Evolutionary conservation across 352 stramenopile species (phyloP).

Genomic region (Phytophthora pseudosyringae): DNA sequence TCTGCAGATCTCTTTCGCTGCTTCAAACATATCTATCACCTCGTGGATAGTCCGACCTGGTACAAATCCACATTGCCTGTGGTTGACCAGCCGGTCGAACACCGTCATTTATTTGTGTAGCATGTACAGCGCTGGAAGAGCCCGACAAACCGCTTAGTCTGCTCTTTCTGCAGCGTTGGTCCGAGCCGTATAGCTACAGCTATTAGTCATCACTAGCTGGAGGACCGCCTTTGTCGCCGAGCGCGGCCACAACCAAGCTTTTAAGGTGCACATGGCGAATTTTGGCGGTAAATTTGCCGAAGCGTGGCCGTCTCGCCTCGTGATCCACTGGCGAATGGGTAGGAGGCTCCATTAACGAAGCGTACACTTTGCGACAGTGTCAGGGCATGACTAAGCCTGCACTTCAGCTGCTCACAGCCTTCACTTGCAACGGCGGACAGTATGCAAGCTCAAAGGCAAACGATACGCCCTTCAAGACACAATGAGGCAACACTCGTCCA

Average conservation of each 20-base stretch:
- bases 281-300: neutral
- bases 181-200: conserved; percentile 1
- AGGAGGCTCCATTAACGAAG: neutral
- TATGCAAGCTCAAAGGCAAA: neutral
- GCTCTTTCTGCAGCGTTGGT: conserved; percentile 9
- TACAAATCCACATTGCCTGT: no score
- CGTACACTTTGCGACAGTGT: neutral
- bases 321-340: conserved; percentile 1
- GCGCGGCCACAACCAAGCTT: neutral
- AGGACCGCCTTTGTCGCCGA: neutral
- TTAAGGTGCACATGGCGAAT: neutral
- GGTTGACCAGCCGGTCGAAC: neutral
- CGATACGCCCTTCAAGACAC: no score
- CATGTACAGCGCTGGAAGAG: conserved; percentile 1
- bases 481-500: no score
- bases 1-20: no score
- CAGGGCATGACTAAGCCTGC: neutral
- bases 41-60: no score
- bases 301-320: neutral
- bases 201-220: neutral
- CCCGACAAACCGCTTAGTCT: conserved; percentile 1
- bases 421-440: conserved; percentile 5
- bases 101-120: conserved; percentile 19
- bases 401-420: conserved; percentile 5
- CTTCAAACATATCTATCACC: no score